These are phyloP conservation scores for Candida gigantensis DNA, from an alignment of 1,139 yeast species.

Conservation along the genomic window DNA sequence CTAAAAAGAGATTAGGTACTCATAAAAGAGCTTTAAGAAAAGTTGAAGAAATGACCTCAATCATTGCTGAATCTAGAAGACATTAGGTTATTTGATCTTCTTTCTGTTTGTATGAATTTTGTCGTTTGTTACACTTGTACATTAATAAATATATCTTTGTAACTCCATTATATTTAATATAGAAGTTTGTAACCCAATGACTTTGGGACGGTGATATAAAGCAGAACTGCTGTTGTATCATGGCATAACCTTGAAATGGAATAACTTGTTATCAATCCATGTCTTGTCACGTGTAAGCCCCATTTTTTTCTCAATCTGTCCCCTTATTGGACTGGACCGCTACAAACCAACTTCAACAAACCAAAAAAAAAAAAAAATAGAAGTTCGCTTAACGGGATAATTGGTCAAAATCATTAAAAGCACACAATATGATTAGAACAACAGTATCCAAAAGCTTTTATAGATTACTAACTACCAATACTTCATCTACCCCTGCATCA, in stretches of 20 bases:
- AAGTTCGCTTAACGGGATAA: background rate
- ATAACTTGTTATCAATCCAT: no score
- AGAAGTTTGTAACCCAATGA: no score
- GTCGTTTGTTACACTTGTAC: conserved; percentile 7
- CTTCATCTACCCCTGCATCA: conserved; percentile 4
- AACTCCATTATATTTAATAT: no score
- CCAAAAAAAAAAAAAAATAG: conserved; percentile 5
- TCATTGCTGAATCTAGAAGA: conserved; percentile 98
- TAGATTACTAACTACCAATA: conserved; percentile 8
- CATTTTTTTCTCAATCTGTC: no score
- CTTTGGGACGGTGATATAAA: no score
- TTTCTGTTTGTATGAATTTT: background rate
- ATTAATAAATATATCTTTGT: conserved; percentile 9
- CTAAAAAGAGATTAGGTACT: conserved; percentile 99
- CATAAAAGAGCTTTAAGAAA: conserved; percentile 99
- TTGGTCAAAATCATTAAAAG: no score
- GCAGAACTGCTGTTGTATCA: no score
- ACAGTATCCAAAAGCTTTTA: conserved; percentile 9
- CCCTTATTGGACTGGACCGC: no score
- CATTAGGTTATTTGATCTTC: conserved; percentile 31
- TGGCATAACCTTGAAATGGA: no score
- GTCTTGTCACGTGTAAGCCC: no score
- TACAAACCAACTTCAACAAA: no score
- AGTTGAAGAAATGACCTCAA: conserved; percentile 97
- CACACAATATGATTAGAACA: conserved; percentile 9